Evolutionary conservation across 192 early-diverging fungal species (phyloP).

Genomic region (Backusella westeae): DNA sequence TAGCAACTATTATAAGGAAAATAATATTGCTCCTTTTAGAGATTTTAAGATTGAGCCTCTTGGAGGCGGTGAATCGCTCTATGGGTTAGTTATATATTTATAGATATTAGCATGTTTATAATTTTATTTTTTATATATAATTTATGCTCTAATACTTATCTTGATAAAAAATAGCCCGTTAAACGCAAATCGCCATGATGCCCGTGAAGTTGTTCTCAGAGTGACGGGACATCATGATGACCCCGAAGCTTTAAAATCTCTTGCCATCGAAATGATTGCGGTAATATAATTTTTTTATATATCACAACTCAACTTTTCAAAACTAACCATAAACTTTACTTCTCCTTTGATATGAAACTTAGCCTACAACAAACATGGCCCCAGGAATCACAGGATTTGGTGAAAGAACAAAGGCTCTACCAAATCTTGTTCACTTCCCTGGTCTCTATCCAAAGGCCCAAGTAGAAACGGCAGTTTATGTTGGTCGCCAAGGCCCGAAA

Average conservation of each 20-base stretch:
- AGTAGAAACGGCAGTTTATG: conserved; percentile 35
- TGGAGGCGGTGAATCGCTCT: conserved; percentile 52
- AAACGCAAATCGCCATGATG: conserved; percentile 9
- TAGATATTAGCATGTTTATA: not conserved
- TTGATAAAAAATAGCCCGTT: not conserved
- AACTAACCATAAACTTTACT: not conserved
- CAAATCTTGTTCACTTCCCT: conserved; percentile 61
- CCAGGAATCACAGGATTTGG: conserved; percentile 57
- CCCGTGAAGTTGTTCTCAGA: conserved; percentile 49
- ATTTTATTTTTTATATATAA: not conserved
- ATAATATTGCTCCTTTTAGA: conserved; percentile 49
- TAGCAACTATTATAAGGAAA: conserved; percentile 36
- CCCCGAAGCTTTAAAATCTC: conserved; percentile 38
- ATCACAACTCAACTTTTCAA: not conserved
- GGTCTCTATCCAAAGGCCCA: conserved; percentile 48
- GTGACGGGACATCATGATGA: conserved; percentile 46
- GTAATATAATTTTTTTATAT: conserved; percentile 20
- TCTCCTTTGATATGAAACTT: not conserved
- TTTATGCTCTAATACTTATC: not conserved
- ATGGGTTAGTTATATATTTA: conserved; percentile 44
- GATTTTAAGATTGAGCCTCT: conserved; percentile 58
- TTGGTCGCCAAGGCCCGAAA: conserved; percentile 30
- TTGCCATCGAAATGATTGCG: conserved; percentile 50
- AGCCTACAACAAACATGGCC: conserved; percentile 52
- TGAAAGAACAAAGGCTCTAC: conserved; percentile 56